These are phyloP conservation scores for Myxozyma mucilagina DNA, from an alignment of 805 yeast genomes.

Conservation along the genomic window DNA sequence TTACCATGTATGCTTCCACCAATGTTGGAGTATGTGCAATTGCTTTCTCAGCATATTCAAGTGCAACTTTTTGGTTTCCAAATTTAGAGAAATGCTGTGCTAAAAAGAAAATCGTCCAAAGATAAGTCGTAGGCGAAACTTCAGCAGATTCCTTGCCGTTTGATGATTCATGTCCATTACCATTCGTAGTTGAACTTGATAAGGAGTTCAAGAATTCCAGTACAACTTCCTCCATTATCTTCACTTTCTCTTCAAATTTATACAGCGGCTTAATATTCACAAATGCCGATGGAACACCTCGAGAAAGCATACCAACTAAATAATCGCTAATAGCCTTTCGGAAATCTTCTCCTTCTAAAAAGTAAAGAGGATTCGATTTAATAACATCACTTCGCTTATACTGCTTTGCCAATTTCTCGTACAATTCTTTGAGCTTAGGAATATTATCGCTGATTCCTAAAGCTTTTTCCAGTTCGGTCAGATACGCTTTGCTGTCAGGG, in stretches of 20 bases:
- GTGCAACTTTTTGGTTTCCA: conserved; percentile 56
- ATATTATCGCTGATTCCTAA: conserved; percentile 56
- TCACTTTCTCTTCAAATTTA: conserved; percentile 45
- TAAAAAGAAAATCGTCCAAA: conserved; percentile 76
- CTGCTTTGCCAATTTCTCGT: conserved; percentile 61
- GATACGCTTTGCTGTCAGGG: conserved; percentile 75
- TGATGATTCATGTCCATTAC: conserved; percentile 23
- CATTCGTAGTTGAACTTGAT: neutral
- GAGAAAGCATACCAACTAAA: conserved; percentile 58
- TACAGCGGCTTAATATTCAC: conserved; percentile 81
- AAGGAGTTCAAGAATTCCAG: conserved; percentile 44
- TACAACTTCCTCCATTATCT: conserved; percentile 55
- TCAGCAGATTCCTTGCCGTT: conserved; percentile 30
- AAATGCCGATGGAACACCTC: conserved; percentile 90
- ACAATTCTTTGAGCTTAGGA: conserved; percentile 53
- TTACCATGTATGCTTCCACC: conserved; percentile 76
- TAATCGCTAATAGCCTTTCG: conserved; percentile 53
- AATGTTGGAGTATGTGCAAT: conserved; percentile 75
- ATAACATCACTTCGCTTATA: conserved; percentile 84
- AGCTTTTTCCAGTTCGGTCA: conserved; percentile 63
- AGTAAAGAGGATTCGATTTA: conserved; percentile 71
- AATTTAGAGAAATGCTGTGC: conserved; percentile 71
- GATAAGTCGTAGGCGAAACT: conserved; percentile 42
- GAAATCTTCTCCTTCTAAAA: conserved; percentile 56
- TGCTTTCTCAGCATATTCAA: conserved; percentile 59